These are phyloP conservation scores for Tubosaeta sp. DNA, from an alignment of 768 basidiomycete species.

Conservation along the genomic window DNA sequence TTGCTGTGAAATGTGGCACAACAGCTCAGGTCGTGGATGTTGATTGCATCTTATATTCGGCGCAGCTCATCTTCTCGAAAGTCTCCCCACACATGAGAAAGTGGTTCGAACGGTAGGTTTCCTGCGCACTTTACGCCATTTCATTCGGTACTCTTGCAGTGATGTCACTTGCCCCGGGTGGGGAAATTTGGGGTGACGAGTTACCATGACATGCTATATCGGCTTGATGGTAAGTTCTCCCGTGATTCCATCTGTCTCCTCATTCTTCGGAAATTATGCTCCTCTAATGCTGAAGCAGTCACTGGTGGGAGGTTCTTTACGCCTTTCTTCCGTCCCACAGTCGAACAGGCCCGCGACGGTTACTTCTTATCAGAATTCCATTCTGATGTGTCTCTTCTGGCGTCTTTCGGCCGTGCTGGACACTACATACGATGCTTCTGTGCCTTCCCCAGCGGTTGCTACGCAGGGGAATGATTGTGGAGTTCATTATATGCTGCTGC, in stretches of 20 bases:
- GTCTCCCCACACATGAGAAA: constrained; percentile 18
- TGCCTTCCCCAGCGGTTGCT: constrained; percentile 6
- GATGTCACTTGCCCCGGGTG: constrained; percentile 10
- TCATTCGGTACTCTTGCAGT: constrained; percentile 16
- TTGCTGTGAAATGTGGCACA: constrained; percentile 30
- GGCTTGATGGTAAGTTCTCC: constrained; percentile 6
- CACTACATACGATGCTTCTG: constrained; percentile 2
- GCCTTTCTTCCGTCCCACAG: constrained; percentile 3
- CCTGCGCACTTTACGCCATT: constrained; percentile 16
- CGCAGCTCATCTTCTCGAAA: constrained; percentile 16
- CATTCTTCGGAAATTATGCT: constrained; percentile 28
- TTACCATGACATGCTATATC: constrained; percentile 6
- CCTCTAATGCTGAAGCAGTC: constrained; percentile 8
- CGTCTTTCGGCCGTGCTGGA: constrained; percentile 1
- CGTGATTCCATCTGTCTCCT: constrained; percentile 15
- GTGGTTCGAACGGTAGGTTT: constrained; percentile 19
- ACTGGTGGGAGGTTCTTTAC: constrained; percentile 11
- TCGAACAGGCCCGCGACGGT: not conserved
- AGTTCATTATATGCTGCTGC: constrained; percentile 11
- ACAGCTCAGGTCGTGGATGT: constrained; percentile 16
- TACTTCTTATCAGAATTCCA: constrained; percentile 8
- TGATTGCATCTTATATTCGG: constrained; percentile 12
- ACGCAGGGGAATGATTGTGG: constrained; percentile 13
- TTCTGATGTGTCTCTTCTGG: constrained; percentile 9
- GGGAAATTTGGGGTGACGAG: constrained; percentile 8